These are phyloP conservation scores for Protomyces pachydermus DNA, from an alignment of 1,139 yeast genomes.

Conservation along the genomic window DNA sequence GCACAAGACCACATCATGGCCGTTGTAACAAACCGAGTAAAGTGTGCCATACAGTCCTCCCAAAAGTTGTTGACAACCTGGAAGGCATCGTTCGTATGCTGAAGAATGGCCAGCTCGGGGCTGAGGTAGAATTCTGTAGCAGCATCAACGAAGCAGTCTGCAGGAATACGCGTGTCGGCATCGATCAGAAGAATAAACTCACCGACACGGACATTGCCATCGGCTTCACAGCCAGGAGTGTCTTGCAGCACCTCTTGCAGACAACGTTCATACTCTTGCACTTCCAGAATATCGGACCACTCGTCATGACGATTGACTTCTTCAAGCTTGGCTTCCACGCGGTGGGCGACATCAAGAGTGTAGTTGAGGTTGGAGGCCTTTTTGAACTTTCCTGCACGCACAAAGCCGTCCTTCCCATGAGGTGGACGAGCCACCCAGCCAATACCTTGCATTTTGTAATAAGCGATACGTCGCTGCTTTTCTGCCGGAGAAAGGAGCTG, in stretches of 20 bases:
- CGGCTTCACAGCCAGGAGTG: conserved; percentile 27
- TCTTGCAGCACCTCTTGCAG: conserved; percentile 21
- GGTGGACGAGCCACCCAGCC: conserved; percentile 32
- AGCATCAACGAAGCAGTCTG: conserved; percentile 32
- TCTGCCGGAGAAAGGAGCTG: conserved; percentile 26
- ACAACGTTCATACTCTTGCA: conserved; percentile 20
- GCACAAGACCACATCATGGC: conserved; percentile 32
- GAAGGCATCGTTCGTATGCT: conserved; percentile 32
- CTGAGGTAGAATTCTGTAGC: conserved; percentile 31
- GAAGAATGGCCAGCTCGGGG: conserved; percentile 31
- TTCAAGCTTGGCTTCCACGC: conserved; percentile 30
- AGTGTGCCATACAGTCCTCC: conserved; percentile 32
- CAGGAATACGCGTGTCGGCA: conserved; percentile 32
- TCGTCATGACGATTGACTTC: conserved; percentile 15
- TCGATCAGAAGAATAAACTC: conserved; percentile 31
- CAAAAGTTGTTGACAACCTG: conserved; percentile 31
- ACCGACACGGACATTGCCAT: conserved; percentile 32
- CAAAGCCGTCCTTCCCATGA: conserved; percentile 32
- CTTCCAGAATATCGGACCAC: conserved; percentile 24
- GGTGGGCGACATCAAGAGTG: conserved; percentile 30
- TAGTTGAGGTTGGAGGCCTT: conserved; percentile 32
- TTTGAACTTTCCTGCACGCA: conserved; percentile 32
- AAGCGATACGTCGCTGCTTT: conserved; percentile 23
- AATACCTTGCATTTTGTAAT: conserved; percentile 30
- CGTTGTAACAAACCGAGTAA: conserved; percentile 31